A percentile compares a stretch with the other conserved stretches of the same genome.
Evolutionary conservation across 495 filamentous ascomycete species (phyloP).

Genomic region (Trichoderma erinaceum): DNA sequence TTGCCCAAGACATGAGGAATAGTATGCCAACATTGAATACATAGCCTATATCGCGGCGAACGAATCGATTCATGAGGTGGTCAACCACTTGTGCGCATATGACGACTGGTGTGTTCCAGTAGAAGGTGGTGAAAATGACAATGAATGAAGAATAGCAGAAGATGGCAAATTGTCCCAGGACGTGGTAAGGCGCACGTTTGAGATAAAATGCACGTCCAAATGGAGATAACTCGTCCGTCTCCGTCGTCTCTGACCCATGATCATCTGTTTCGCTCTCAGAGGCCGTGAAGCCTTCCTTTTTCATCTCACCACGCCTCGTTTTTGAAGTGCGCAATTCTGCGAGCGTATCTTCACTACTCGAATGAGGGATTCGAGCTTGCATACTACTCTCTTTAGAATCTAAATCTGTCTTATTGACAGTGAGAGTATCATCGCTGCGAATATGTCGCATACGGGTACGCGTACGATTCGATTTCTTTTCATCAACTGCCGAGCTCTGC

Average conservation of each 20-base stretch:
- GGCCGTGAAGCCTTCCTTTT: neutral
- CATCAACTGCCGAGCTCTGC: neutral
- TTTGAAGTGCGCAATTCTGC: neutral
- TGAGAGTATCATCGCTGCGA: conserved; percentile 10
- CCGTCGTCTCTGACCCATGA: conserved; percentile 8
- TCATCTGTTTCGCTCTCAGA: conserved; percentile 7
- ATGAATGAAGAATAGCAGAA: conserved; percentile 35
- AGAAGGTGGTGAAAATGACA: conserved; percentile 30
- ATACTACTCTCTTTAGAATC: neutral
- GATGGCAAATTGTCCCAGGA: conserved; percentile 34
- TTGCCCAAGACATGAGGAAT: conserved; percentile 26
- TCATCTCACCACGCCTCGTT: neutral
- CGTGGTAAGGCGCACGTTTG: conserved; percentile 33
- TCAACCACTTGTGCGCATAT: conserved; percentile 23
- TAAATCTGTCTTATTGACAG: neutral
- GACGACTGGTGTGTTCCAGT: conserved; percentile 31
- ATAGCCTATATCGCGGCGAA: neutral
- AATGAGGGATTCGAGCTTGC: conserved; percentile 5
- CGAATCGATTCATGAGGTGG: conserved; percentile 13
- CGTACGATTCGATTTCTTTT: neutral
- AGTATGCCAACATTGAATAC: neutral
- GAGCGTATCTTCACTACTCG: conserved; percentile 14
- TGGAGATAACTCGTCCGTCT: conserved; percentile 20
- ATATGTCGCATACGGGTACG: neutral
- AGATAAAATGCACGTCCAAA: conserved; percentile 44